Evolutionary conservation across 768 basidiomycete species (phyloP), one percentile per base, ranked within the genome.

Genomic region (Lentinula aciculospora): DNA sequence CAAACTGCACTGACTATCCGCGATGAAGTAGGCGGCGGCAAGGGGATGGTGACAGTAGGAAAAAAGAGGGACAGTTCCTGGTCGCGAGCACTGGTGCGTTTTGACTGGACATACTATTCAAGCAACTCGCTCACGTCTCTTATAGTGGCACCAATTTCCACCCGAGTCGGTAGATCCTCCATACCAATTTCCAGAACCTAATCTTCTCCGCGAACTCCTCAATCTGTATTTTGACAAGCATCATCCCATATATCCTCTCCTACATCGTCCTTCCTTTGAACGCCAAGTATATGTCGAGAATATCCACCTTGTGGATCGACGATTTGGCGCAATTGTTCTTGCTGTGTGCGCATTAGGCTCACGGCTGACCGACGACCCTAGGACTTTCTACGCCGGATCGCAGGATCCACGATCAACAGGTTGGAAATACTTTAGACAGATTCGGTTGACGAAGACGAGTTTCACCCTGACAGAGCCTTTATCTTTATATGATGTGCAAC

Each of bases 231-330:
- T 88, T 60, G 60, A 67, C 8, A 67, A 76, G 39, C 63, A 74
- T 58, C 78, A 83, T 58, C 62, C 64, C 36, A 68, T 75, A 34
- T 69, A 76, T 51, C 83, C 83, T 4, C 60, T 85, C 21, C 67
- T 85, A 21, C 82, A 84, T 60, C 73, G 72, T 19, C 75, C 76
- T 9, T 73, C 78, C 3, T 85, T 86, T 58, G 70, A 77, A 37
- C 69, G 68, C 3, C 15, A 19, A 12, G 46, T 57, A 21, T 45
- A 42, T n/a, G 42, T 46, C 21, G 66, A 67, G 3, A 70, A 72
- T 0, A 59, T 76, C 37, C 74, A 80, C 60, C 64, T 72, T 10
- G 64, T 60, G 3, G 73, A 81, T 56, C 58, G 64, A 4, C 64
- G 67, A 4, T 85, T 84, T 62, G 69, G 72, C 1, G 59, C 67